phyloP scores from a whole-genome alignment of 2,329 filamentous ascomycete species.

The Botrytis sinoallii region DNA sequence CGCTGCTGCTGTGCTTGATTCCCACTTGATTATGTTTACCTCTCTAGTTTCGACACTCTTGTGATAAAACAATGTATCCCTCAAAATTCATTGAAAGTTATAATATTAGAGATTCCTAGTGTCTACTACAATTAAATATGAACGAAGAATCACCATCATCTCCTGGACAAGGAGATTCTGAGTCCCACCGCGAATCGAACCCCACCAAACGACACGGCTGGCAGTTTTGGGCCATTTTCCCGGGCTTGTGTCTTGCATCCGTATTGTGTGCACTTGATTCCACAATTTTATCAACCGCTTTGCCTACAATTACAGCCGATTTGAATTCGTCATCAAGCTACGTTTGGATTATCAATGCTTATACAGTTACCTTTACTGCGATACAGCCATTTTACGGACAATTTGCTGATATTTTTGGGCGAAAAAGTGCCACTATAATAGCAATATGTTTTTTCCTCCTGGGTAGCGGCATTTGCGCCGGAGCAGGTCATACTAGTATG shows the following conservation, averaged over 20 bases:
- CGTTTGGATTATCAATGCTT: slow-evolving; percentile 21
- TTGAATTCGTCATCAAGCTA: background rate
- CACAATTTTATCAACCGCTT: slow-evolving; percentile 8
- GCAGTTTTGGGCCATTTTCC: slow-evolving; percentile 15
- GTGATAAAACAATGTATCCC: too few relatives aligned
- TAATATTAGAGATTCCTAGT: too few relatives aligned
- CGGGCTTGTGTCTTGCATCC: background rate
- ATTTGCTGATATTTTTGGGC: slow-evolving; percentile 51
- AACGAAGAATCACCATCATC: background rate
- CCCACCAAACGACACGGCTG: background rate
- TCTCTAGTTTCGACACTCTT: too few relatives aligned
- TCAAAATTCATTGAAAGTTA: too few relatives aligned
- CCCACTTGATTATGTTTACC: too few relatives aligned
- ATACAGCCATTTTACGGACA: slow-evolving; percentile 41
- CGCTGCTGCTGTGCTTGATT: too few relatives aligned
- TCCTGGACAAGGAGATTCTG: background rate
- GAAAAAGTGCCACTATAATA: slow-evolving; percentile 43
- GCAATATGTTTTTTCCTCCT: slow-evolving; percentile 37
- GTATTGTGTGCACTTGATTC: slow-evolving; percentile 14
- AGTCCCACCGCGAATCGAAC: background rate
- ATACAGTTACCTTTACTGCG: slow-evolving; percentile 8
- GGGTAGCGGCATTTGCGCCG: slow-evolving; percentile 33
- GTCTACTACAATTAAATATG: too few relatives aligned
- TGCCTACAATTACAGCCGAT: slow-evolving; percentile 3
- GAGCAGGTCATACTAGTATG: slow-evolving; percentile 37